These are phyloP conservation scores for Vitis riparia DNA, from an alignment of 164 flowering plant species.

Conservation along the genomic window DNA sequence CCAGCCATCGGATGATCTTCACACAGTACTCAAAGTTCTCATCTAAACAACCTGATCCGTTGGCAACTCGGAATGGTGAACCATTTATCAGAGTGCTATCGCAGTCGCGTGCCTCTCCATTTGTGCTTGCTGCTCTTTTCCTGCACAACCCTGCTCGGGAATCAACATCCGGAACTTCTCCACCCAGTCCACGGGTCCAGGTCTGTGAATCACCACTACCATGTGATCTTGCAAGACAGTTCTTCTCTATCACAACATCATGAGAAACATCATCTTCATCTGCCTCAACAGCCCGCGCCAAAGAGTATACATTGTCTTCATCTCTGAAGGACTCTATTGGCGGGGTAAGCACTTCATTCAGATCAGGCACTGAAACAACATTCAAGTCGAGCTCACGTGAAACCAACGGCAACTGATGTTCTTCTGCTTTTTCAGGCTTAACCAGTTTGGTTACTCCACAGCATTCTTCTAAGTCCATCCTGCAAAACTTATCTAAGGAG, in stretches of 20 bases:
- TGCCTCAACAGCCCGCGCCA: slow-evolving; percentile 52
- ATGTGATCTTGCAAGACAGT: slow-evolving; percentile 49
- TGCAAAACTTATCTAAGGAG: slow-evolving; percentile 44
- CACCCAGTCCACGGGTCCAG: slow-evolving; percentile 39
- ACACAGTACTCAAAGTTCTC: slow-evolving; percentile 90
- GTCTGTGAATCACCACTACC: slow-evolving; percentile 68
- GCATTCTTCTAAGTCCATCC: slow-evolving; percentile 42
- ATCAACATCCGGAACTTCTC: slow-evolving; percentile 59
- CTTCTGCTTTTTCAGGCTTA: slow-evolving; percentile 39
- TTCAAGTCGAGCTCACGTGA: slow-evolving; percentile 77
- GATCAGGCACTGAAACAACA: slow-evolving; percentile 86
- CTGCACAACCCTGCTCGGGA: slow-evolving; percentile 41
- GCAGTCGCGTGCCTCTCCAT: slow-evolving; percentile 68
- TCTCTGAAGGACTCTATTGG: slow-evolving; percentile 70
- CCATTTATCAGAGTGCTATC: slow-evolving; percentile 85
- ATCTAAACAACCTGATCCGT: slow-evolving; percentile 49
- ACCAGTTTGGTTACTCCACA: slow-evolving; percentile 30
- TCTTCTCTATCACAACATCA: slow-evolving; percentile 40
- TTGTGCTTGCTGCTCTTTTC: slow-evolving; percentile 48
- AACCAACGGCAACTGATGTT: slow-evolving; percentile 38
- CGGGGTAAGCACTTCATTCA: slow-evolving; percentile 83
- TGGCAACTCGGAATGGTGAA: slow-evolving; percentile 48
- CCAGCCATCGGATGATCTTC: slow-evolving; percentile 83
- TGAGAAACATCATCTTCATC: slow-evolving; percentile 62
- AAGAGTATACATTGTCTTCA: slow-evolving; percentile 59